Evolutionary conservation across 331 rosid genomes (phyloP).

Genomic region (Malus hybrid): DNA sequence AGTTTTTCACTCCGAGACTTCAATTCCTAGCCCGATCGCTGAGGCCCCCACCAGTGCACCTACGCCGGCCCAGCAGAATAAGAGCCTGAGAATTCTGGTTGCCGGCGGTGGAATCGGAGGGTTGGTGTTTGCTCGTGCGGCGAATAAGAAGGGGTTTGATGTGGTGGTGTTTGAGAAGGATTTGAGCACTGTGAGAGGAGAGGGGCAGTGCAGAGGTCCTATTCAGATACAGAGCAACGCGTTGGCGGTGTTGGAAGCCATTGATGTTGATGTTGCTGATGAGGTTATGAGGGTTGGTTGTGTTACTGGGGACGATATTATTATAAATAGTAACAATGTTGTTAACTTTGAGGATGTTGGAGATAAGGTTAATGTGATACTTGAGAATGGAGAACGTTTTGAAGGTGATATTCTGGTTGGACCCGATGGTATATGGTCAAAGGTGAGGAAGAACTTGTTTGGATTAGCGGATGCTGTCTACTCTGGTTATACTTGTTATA

Average conservation of each 20-base stretch:
- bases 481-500: slow-evolving; percentile 93
- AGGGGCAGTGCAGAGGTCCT: slow-evolving; percentile 94
- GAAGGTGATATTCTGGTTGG: slow-evolving; percentile 96
- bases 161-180: slow-evolving; percentile 96
- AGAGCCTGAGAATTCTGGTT: slow-evolving; percentile 49
- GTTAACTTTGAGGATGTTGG: slow-evolving; percentile 68
- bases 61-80: slow-evolving; percentile 29
- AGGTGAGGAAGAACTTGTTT: slow-evolving; percentile 79
- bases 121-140: slow-evolving; percentile 86
- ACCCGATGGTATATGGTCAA: slow-evolving; percentile 97
- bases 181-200: slow-evolving; percentile 90
- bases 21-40: too few species aligned
- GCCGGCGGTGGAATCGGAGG: slow-evolving; percentile 99
- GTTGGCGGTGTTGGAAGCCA: slow-evolving; percentile 92
- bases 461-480: slow-evolving; percentile 61
- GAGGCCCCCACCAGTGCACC: slow-evolving; percentile 23
- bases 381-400: slow-evolving; percentile 69
- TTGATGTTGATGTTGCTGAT: slow-evolving; percentile 82
- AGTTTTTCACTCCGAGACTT: too few species aligned
- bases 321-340: slow-evolving; percentile 68
- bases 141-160: slow-evolving; percentile 81
- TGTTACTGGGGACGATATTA: slow-evolving; percentile 74
- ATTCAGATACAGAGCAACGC: slow-evolving; percentile 98
- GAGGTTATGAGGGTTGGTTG: slow-evolving; percentile 85
- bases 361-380: slow-evolving; percentile 73